Evolutionary conservation across 164 flowering plant species (phyloP).

Genomic region (Aristolochia contorta): DNA sequence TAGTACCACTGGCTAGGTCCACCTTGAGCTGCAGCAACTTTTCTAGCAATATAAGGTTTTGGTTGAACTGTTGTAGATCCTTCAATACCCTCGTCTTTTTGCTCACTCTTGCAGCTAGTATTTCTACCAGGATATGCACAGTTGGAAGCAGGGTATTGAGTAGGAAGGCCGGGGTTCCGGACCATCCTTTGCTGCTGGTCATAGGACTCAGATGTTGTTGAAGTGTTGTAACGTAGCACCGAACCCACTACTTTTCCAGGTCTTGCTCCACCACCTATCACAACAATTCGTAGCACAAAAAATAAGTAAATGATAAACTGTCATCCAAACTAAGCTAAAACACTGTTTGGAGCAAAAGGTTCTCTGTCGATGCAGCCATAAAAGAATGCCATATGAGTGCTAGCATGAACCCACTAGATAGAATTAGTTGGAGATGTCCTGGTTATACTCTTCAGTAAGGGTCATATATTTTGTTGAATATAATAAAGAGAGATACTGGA

Average conservation of each 20-base stretch:
- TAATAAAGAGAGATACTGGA: no score
- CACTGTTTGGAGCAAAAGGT: no score
- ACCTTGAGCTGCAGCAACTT: slow-evolving; percentile 76
- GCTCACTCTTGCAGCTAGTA: slow-evolving; percentile 50
- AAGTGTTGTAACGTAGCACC: slow-evolving; percentile 61
- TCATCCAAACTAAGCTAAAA: background rate
- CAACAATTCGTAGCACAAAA: background rate
- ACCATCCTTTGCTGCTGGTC: slow-evolving; percentile 61
- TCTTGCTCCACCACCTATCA: slow-evolving; percentile 56
- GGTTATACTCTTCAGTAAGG: no score
- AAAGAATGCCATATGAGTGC: no score
- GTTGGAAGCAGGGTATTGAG: slow-evolving; percentile 43
- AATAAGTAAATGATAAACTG: background rate
- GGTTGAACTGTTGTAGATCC: slow-evolving; percentile 56
- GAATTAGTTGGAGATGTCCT: no score
- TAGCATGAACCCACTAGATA: no score
- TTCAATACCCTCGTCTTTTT: slow-evolving; percentile 49
- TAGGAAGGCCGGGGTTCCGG: slow-evolving; percentile 40
- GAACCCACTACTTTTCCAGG: slow-evolving; percentile 89
- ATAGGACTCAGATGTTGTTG: slow-evolving; percentile 38
- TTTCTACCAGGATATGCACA: slow-evolving; percentile 66
- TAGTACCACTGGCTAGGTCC: slow-evolving; percentile 61
- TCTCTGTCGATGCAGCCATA: no score
- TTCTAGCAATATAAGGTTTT: slow-evolving; percentile 68
- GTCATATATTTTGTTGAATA: no score